Percentiles rank a stretch among this genome's conserved stretches.
Conservation (phyloP, 306 rosid genomes). For the Vachellia pachyceras region DNA sequence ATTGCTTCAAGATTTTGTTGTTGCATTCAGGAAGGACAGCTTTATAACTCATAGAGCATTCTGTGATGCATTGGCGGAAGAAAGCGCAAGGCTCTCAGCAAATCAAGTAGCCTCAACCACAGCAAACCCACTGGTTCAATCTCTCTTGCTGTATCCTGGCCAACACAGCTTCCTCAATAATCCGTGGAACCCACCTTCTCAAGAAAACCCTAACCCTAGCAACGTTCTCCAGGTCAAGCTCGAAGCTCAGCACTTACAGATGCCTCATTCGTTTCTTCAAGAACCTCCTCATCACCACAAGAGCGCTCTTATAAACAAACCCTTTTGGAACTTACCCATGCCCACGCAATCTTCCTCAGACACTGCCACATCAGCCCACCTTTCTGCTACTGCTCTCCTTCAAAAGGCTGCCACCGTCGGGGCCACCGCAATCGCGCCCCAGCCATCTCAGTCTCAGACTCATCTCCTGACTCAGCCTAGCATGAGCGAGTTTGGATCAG, state of each 20-base stretch:
- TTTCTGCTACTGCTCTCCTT: slow-evolving; percentile 94
- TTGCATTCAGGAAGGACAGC: slow-evolving; percentile 82
- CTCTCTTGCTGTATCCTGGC: slow-evolving; percentile 65
- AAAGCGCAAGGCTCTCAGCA: slow-evolving; percentile 83
- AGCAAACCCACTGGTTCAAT: slow-evolving; percentile 42
- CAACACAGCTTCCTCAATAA: slow-evolving; percentile 42
- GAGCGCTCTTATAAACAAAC: slow-evolving; percentile 46
- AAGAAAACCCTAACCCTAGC: slow-evolving; percentile 78
- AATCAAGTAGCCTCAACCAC: slow-evolving; percentile 49
- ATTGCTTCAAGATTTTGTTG: background rate
- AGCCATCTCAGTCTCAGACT: slow-evolving; percentile 22
- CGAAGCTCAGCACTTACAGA: slow-evolving; percentile 46
- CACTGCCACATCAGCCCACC: slow-evolving; percentile 63
- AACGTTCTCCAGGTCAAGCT: slow-evolving; percentile 51
- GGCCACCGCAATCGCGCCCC: slow-evolving; percentile 41
- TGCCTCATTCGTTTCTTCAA: slow-evolving; percentile 19
- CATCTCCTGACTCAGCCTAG: slow-evolving; percentile 49
- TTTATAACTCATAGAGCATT: slow-evolving; percentile 97
- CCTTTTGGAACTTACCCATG: slow-evolving; percentile 54
- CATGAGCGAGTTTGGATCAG: slow-evolving; percentile 53
- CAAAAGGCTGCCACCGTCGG: slow-evolving; percentile 91
- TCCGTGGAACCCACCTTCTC: slow-evolving; percentile 65
- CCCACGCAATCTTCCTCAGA: slow-evolving; percentile 40
- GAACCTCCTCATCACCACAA: slow-evolving; percentile 25
- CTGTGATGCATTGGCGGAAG: slow-evolving; percentile 98